Conservation (phyloP, 352 stramenopile genomes). For the Globisporangium orthogonon region DNA sequence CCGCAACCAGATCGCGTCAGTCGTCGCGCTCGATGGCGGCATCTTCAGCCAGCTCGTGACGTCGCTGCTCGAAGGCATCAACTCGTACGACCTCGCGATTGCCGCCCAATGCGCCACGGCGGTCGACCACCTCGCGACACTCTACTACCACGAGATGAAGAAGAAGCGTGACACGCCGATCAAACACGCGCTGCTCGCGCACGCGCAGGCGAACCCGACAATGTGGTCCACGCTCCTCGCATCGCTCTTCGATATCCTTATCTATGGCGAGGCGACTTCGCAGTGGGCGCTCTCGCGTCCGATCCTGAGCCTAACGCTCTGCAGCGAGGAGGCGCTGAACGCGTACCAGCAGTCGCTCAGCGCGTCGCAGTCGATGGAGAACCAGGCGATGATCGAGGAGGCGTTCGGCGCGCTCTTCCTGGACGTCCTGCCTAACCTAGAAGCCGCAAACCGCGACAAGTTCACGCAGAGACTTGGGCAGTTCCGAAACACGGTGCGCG, state of each 20-base stretch:
- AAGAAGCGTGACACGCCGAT: slow-evolving; percentile 94
- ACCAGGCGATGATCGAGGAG: slow-evolving; percentile 92
- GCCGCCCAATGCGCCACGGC: slow-evolving; percentile 93
- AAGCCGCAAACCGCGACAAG: slow-evolving; percentile 96
- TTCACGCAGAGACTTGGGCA: slow-evolving; percentile 97
- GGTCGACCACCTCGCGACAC: slow-evolving; percentile 90
- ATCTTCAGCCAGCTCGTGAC: slow-evolving; percentile 97
- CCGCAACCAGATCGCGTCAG: slow-evolving; percentile 94
- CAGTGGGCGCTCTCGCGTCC: slow-evolving; percentile 97
- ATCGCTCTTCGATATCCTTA: slow-evolving; percentile 95
- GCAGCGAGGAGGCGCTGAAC: slow-evolving; percentile 88
- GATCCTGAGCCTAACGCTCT: slow-evolving; percentile 96
- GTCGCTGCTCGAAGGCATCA: slow-evolving; percentile 87
- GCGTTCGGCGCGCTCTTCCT: slow-evolving; percentile 94
- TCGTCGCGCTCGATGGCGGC: slow-evolving; percentile 89
- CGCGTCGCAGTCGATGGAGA: slow-evolving; percentile 90
- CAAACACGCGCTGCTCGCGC: slow-evolving; percentile 89
- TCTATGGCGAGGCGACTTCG: slow-evolving; percentile 95
- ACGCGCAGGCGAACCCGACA: slow-evolving; percentile 90
- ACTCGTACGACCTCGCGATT: slow-evolving; percentile 89
- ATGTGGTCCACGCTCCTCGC: slow-evolving; percentile 85
- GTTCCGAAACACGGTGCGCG: slow-evolving; percentile 93
- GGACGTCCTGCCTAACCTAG: slow-evolving; percentile 94
- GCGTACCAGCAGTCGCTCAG: slow-evolving; percentile 95
- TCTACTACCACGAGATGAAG: slow-evolving; percentile 96